These are phyloP conservation scores for Pleurotus sapidus DNA, from an alignment of 768 basidiomycete genomes.

Conservation along the genomic window DNA sequence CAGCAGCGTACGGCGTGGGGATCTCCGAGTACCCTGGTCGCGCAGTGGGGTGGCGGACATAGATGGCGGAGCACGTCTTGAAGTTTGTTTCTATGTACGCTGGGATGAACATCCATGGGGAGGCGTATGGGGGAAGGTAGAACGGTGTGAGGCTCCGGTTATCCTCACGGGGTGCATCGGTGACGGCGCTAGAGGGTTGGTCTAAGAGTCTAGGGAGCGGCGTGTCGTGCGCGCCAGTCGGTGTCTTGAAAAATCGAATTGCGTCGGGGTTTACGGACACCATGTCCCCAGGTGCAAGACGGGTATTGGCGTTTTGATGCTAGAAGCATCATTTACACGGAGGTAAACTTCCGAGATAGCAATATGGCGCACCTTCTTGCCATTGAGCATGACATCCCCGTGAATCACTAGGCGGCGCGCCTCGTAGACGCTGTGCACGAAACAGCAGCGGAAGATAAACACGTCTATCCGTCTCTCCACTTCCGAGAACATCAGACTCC, in stretches of 20 bases:
- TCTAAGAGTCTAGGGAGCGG: neutral
- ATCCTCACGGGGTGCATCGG: neutral
- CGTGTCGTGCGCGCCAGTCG: conserved; percentile 30
- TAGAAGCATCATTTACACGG: conserved; percentile 26
- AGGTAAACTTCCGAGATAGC: neutral
- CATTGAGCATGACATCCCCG: conserved; percentile 86
- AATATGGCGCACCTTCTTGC: conserved; percentile 65
- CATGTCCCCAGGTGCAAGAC: conserved; percentile 93
- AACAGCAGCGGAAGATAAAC: conserved; percentile 85
- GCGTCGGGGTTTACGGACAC: conserved; percentile 81
- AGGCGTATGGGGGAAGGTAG: conserved; percentile 80
- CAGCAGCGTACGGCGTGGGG: conserved; percentile 93
- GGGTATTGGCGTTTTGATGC: conserved; percentile 83
- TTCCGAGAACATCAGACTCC: conserved; percentile 92
- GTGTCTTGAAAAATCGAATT: conserved; percentile 66
- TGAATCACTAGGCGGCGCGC: conserved; percentile 85
- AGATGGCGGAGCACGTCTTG: conserved; percentile 85
- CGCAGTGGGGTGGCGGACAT: conserved; percentile 94
- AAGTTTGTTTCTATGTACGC: conserved; percentile 87
- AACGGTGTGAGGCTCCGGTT: conserved; percentile 58
- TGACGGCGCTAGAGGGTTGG: neutral
- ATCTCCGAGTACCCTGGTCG: conserved; percentile 96
- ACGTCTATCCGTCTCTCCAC: conserved; percentile 95
- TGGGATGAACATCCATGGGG: conserved; percentile 92
- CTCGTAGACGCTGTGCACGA: conserved; percentile 86